phyloP scores from a whole-genome alignment of 1,284 basidiomycete species.

The Quambalaria eucalypti region DNA sequence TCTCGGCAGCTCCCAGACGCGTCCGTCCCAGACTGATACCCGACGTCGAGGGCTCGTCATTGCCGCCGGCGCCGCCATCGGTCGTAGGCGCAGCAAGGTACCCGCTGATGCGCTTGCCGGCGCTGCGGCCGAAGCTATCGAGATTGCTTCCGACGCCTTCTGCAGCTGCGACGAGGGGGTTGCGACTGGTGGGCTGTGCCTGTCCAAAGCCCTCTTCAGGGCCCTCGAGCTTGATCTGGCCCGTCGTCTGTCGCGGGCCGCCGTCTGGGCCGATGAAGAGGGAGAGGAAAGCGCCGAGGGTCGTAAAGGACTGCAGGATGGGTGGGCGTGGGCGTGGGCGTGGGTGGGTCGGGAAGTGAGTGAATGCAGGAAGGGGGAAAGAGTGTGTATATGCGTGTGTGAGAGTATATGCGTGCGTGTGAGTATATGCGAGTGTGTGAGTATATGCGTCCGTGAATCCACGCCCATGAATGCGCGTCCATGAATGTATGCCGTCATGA shows the following conservation, averaged over 20 bases:
- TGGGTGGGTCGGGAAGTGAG: no score
- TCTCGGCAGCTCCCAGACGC: constrained; percentile 7
- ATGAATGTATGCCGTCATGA: constrained; percentile 53
- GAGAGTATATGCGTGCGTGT: no score
- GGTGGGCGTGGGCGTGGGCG: no score
- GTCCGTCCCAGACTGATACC: constrained; percentile 13
- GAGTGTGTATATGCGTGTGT: no score
- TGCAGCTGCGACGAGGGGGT: constrained; percentile 15
- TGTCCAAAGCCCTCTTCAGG: constrained; percentile 13
- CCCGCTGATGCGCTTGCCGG: constrained; percentile 34
- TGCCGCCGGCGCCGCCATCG: not conserved
- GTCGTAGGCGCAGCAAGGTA: constrained; percentile 22
- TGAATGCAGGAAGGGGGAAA: no score
- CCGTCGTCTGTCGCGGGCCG: constrained; percentile 26
- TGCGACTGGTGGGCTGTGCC: not conserved
- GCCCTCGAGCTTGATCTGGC: constrained; percentile 32
- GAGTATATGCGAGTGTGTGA: no score
- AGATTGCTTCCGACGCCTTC: constrained; percentile 12
- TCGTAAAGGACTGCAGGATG: no score
- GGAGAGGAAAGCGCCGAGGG: constrained; percentile 67
- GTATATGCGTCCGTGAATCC: no score
- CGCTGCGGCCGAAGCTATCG: constrained; percentile 27
- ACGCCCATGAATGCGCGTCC: no score
- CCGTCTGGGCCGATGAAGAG: constrained; percentile 85
- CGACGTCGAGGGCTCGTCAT: constrained; percentile 8